Evolutionary conservation across 306 rosid genomes (phyloP), one percentile per base, ranked within the genome.

Genomic region (Glycine soja): DNA sequence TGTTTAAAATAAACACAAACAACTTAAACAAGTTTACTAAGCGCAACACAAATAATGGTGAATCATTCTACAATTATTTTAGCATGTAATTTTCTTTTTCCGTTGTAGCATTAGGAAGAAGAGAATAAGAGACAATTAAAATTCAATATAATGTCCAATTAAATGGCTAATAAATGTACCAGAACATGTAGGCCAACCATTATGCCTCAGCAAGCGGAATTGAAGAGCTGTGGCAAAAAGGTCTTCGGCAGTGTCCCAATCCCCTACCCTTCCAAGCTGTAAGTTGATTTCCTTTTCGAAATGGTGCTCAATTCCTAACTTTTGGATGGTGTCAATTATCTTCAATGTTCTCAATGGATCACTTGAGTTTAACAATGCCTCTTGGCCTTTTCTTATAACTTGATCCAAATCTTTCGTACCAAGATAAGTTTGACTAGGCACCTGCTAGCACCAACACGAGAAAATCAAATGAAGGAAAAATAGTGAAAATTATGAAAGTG

Each of bases 161-260:
- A 59, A 19, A 59, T 59, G n/a, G 56, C 2, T 6, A 54, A 58
- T 65, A 18, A 38, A 24, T 24, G 51, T 57, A 87, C 90, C 90
- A 14, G 90, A 61, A 62, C 0, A 7, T 52, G 76, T 70, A 8
- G 81, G 34, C 14, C 10, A 80, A 8, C 75, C 79, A 79, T 75
- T 64, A 19, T 85, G 81, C 56, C 88, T 79, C 0, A 81, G 68
- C 7, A 87, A 6, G 47, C 90, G 85, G 16, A 87, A 87, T 16
- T 64, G 81, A 75, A 87, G 88, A 18, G 90, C 30, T 4, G 90
- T 75, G 38, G 86, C 78, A 75, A 43, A 85, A 40, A 87, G 86
- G 58, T 85, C 78, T n/a, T 59, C 18, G 19, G 72, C 19, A 0
- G 62, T 0, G 6, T 85, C 75, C 83, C 83, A 79, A 43, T 52